Conservation (phyloP, 768 basidiomycete species). For the Rubroboletus satanas region DNA sequence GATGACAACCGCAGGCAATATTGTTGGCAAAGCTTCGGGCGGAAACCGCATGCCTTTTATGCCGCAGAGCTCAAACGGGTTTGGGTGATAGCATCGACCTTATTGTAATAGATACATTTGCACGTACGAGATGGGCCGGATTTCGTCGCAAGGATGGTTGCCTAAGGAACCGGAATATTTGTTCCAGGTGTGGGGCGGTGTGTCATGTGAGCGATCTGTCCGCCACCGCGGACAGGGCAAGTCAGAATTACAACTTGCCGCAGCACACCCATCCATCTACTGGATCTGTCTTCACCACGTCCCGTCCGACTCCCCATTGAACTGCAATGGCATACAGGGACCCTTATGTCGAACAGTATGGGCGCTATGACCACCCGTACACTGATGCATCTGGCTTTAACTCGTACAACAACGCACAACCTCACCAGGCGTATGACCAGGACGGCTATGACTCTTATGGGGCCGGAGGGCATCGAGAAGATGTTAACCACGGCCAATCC, state of each 20-base stretch:
- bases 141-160: background rate
- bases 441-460: constrained; percentile 33
- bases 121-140: background rate
- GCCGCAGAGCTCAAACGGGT: constrained; percentile 32
- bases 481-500: constrained; percentile 25
- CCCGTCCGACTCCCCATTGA: background rate
- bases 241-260: constrained; percentile 3
- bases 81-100: constrained; percentile 22
- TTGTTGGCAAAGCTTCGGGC: constrained; percentile 21
- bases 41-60: constrained; percentile 56
- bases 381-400: constrained; percentile 38
- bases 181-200: background rate
- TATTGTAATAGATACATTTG: constrained; percentile 3
- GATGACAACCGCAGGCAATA: constrained; percentile 2
- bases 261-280: constrained; percentile 16
- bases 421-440: constrained; percentile 54
- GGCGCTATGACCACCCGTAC: constrained; percentile 32
- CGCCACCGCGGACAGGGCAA: background rate
- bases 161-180: background rate
- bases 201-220: too few species aligned
- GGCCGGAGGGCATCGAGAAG: constrained; percentile 36
- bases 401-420: constrained; percentile 42
- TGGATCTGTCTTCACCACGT: background rate
- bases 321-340: constrained; percentile 49
- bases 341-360: constrained; percentile 43